Evolutionary conservation across 2,329 filamentous ascomycete genomes (phyloP).

Genomic region (Coniochaeta sp.): DNA sequence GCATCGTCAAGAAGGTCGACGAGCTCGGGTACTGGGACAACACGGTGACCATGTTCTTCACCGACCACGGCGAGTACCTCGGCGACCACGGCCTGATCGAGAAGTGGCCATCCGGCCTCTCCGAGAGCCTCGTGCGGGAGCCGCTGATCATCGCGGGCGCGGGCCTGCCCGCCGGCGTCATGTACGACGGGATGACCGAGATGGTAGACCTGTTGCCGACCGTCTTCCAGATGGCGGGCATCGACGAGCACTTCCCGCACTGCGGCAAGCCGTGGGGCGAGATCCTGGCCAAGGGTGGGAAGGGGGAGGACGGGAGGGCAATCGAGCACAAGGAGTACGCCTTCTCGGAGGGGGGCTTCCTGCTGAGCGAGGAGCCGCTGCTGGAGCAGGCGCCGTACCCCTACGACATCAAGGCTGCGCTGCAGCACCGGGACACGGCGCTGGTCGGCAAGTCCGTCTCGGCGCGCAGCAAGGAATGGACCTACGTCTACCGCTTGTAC

Average conservation of each 20-base stretch:
- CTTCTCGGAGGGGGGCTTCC: constrained; percentile 36
- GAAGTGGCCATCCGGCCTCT: constrained; percentile 38
- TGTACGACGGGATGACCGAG: constrained; percentile 26
- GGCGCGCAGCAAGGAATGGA: constrained; percentile 27
- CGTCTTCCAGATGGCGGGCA: constrained; percentile 28
- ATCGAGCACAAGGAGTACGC: constrained; percentile 29
- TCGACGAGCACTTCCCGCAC: constrained; percentile 30
- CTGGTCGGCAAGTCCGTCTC: constrained; percentile 35
- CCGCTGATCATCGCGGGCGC: constrained; percentile 35
- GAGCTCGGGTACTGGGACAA: constrained; percentile 25
- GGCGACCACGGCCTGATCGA: constrained; percentile 40
- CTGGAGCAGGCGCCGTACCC: constrained; percentile 34
- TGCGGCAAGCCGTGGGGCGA: constrained; percentile 28
- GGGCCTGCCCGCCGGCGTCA: constrained; percentile 26
- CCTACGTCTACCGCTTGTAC: constrained; percentile 36
- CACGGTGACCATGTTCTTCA: constrained; percentile 36
- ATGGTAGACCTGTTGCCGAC: constrained; percentile 40
- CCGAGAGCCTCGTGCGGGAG: constrained; percentile 31
- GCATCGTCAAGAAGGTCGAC: constrained; percentile 26
- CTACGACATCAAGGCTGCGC: constrained; percentile 35
- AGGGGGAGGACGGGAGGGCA: constrained; percentile 7
- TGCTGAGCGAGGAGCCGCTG: constrained; percentile 34
- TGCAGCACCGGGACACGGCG: constrained; percentile 35
- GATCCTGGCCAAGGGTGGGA: constrained; percentile 9
- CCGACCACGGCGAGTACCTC: constrained; percentile 38